Evolutionary conservation across 805 yeast genomes (phyloP).

Genomic region (Nakazawaea pomicola): DNA sequence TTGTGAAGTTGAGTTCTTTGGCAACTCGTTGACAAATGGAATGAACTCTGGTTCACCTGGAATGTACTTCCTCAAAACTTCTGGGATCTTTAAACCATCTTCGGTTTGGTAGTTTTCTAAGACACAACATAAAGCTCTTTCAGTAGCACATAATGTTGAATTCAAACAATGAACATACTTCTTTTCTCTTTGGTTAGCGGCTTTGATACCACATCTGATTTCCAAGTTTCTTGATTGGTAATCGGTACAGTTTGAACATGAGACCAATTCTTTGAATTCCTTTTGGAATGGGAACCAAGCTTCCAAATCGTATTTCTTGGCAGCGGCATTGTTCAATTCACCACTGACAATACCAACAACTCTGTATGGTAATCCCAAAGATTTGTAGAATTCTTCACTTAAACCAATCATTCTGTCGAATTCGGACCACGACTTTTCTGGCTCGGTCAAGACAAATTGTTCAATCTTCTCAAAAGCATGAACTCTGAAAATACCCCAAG

Average conservation of each 20-base stretch:
- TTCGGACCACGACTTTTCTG: constrained; percentile 97
- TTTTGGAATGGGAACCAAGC: constrained; percentile 99
- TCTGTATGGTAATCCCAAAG: constrained; percentile 90
- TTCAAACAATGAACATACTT: constrained; percentile 97
- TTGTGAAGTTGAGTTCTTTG: constrained; percentile 87
- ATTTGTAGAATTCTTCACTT: constrained; percentile 90
- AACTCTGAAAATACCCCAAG: constrained; percentile 99
- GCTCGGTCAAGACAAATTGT: constrained; percentile 94
- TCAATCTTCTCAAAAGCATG: constrained; percentile 98
- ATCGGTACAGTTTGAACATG: constrained; percentile 99
- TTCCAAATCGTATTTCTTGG: constrained; percentile 97
- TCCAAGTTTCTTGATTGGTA: constrained; percentile 98
- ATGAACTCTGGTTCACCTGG: constrained; percentile 98
- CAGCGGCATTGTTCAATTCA: constrained; percentile 98
- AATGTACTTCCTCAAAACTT: constrained; percentile 90
- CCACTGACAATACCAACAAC: constrained; percentile 98
- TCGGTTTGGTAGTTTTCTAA: constrained; percentile 97
- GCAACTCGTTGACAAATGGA: constrained; percentile 85
- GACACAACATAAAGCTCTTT: constrained; percentile 96
- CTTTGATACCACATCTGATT: constrained; percentile 97
- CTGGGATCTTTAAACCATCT: constrained; percentile 90
- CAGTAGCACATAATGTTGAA: constrained; percentile 96
- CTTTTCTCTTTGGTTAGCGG: constrained; percentile 92
- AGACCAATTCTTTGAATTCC: constrained; percentile 96
- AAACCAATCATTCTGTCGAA: constrained; percentile 90